Evolutionary conservation across 495 filamentous ascomycete genomes (phyloP), one percentile per base, ranked within the genome.

Genomic region (Saxispiralis lemnorum): DNA sequence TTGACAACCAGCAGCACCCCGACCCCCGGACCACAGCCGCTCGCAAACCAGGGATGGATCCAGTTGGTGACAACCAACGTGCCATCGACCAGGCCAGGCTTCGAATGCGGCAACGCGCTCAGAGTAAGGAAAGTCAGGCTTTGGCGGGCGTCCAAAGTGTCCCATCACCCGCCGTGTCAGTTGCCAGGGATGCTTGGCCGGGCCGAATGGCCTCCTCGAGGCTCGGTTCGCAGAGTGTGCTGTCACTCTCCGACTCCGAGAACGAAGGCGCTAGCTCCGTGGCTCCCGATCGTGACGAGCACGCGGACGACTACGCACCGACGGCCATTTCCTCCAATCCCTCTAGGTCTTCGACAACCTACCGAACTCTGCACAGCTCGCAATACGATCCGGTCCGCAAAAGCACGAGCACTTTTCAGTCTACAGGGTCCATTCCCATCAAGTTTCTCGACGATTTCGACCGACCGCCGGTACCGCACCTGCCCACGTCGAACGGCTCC

Each of bases 341-440:
- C 39, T 35, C 34, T 6, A 35, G 34, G 13, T n/a, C 13, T 4
- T 14, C 34, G 4, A 35, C 13, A 3, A 35, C 16, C 12, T 6
- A 35, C 34, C 48, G 35, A 13, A 43, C 40, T 15, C 6, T 48
- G 30, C 37, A 48, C 10, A 48, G 38, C 14, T 19, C 36, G 19
- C 45, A 32, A 10, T 9, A 40, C 7, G 19, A 40, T 6, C 11
- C 19, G 3, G 12, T 40, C 6, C 49, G 49, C 6, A 19, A 44
- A 12, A 51, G 48, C 35, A 44, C 43, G 9, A 51, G 43, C 40
- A 52, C 45, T 4, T 36, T 39, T 13, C 21, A 32, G 37, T 35
- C 47, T 7, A 39, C 45, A 5, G 49, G 41, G 11, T 48, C 49
- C 1, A 48, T 52, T 20, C 49, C 49, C 1, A 52, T 52, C 32